Conservation (phyloP, 1,284 basidiomycete genomes). For the Ceratobasidium theobromae region DNA sequence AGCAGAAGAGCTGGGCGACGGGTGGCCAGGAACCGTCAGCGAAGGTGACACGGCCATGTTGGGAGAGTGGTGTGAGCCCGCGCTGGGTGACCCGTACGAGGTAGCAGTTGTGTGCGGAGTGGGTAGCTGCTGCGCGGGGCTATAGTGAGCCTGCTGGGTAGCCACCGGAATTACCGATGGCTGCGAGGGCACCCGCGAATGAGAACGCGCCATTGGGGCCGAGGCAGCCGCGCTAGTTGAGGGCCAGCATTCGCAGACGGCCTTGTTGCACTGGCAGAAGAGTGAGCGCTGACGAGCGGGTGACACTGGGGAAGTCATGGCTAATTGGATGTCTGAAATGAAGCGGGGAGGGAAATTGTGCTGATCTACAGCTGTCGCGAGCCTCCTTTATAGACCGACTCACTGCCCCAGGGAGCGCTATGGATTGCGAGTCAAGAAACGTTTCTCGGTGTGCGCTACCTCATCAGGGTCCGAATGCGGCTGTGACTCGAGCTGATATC, state of each 20-base stretch:
- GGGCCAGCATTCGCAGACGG: conserved; percentile 1
- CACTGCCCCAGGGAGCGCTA: not conserved
- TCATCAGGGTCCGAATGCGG: too few species aligned
- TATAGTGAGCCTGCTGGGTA: not conserved
- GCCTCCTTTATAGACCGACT: not conserved
- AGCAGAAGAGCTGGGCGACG: not conserved
- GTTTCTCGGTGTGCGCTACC: too few species aligned
- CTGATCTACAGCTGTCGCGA: not conserved
- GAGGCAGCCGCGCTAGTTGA: not conserved
- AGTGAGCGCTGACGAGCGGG: not conserved
- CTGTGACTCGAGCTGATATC: not conserved
- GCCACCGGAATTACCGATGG: not conserved
- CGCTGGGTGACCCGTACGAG: not conserved
- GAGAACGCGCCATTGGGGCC: too few species aligned
- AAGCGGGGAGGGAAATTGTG: not conserved
- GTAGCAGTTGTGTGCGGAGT: conserved; percentile 15
- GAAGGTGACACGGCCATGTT: not conserved
- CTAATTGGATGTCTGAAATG: not conserved
- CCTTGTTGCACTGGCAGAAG: conserved; percentile 10
- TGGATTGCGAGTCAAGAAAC: too few species aligned
- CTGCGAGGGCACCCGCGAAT: not conserved
- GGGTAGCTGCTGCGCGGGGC: conserved; percentile 1
- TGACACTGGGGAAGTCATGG: not conserved
- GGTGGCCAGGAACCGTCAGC: not conserved
- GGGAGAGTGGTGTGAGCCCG: not conserved